Evolutionary conservation across 352 stramenopile species (phyloP).

Genomic region (Phytophthora palmivora): DNA sequence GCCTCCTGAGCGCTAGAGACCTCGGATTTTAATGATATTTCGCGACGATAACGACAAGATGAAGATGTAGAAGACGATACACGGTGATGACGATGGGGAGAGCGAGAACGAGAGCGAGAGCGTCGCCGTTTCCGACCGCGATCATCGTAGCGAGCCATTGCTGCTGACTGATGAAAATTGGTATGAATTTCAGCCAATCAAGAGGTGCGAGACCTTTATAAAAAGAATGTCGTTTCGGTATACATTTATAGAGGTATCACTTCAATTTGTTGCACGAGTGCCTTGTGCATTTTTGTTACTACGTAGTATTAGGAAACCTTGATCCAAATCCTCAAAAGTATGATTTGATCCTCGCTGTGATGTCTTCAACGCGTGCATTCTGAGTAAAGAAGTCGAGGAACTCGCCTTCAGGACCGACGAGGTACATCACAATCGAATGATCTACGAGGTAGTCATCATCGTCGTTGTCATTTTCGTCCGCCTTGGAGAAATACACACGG

Average conservation of each 20-base stretch:
- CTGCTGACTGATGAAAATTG: constrained; percentile 1
- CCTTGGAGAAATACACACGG: constrained; percentile 98
- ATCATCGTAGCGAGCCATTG: constrained; percentile 25
- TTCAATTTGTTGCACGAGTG: too few species aligned
- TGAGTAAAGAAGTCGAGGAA: constrained; percentile 99
- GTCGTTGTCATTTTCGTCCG: constrained; percentile 91
- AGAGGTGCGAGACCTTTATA: not conserved
- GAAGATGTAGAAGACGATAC: constrained; percentile 1
- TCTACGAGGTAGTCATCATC: constrained; percentile 99
- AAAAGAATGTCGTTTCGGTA: not conserved
- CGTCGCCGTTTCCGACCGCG: constrained; percentile 23
- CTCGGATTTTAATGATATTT: constrained; percentile 12
- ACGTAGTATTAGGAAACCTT: too few species aligned
- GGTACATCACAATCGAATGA: constrained; percentile 99
- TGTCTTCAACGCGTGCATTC: constrained; percentile 93
- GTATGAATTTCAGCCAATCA: constrained; percentile 10
- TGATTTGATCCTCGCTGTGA: constrained; percentile 92
- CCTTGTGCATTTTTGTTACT: not conserved
- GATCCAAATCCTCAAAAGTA: constrained; percentile 55
- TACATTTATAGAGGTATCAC: not conserved
- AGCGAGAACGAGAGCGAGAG: constrained; percentile 13
- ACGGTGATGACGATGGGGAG: constrained; percentile 1
- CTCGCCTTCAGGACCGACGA: constrained; percentile 94
- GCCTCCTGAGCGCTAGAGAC: constrained; percentile 25
- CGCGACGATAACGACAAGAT: constrained; percentile 3